These are phyloP conservation scores for Schoenoplectus tabernaemontani DNA, from an alignment of 202 grass and related monocot species.

Conservation along the genomic window DNA sequence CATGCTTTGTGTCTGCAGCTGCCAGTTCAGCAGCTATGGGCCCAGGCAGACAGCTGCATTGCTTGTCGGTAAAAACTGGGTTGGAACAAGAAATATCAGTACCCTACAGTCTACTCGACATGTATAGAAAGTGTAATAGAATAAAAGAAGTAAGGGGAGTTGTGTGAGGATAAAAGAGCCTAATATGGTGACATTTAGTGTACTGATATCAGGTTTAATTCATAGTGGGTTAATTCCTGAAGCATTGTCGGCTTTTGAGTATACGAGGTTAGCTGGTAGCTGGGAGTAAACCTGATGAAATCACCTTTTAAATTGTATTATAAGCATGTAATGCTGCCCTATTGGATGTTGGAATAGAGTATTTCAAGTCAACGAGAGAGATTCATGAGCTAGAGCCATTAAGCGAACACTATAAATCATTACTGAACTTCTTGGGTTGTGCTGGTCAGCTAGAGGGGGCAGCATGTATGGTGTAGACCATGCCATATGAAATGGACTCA, in stretches of 20 bases:
- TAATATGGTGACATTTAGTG: constrained; percentile 61
- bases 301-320: constrained; percentile 62
- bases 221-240: constrained; percentile 32
- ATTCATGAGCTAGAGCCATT: constrained; percentile 39
- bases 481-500: constrained; percentile 37
- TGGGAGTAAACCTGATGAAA: constrained; percentile 45
- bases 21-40: constrained; percentile 34
- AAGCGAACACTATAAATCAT: constrained; percentile 50
- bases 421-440: constrained; percentile 63
- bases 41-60: constrained; percentile 59
- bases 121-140: constrained; percentile 78
- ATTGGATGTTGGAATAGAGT: constrained; percentile 50
- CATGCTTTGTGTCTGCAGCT: constrained; percentile 59
- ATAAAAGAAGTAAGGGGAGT: constrained; percentile 42
- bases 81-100: constrained; percentile 41
- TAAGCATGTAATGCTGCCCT: constrained; percentile 42
- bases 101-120: constrained; percentile 64
- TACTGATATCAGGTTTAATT: constrained; percentile 42
- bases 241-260: constrained; percentile 60
- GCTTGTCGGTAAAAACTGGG: constrained; percentile 58
- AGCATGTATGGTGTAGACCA: constrained; percentile 29
- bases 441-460: constrained; percentile 52
- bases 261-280: constrained; percentile 52
- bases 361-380: constrained; percentile 59
- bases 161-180: constrained; percentile 48